These are phyloP conservation scores for Chrysosporium queenslandicum DNA, from an alignment of 2,329 filamentous ascomycete genomes.

Conservation along the genomic window DNA sequence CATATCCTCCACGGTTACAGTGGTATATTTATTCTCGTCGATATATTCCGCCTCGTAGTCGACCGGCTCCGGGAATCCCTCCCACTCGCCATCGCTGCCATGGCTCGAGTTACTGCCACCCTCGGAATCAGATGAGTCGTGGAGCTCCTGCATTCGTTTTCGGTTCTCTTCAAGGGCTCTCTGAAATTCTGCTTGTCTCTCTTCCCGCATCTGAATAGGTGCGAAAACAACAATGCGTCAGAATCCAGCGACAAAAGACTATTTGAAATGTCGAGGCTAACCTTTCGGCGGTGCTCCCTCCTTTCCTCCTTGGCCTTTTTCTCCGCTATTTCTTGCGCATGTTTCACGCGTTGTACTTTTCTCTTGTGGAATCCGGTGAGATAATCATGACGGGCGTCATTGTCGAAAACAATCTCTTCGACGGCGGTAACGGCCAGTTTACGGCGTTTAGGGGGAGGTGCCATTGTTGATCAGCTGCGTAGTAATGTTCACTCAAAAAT, in stretches of 20 bases:
- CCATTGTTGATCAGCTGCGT: constrained; percentile 33
- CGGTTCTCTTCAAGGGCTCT: constrained; percentile 71
- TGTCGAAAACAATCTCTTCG: constrained; percentile 80
- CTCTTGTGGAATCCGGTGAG: constrained; percentile 95
- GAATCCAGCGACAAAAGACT: neutral
- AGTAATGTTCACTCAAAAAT: neutral
- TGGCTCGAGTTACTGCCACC: constrained; percentile 15
- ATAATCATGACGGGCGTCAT: constrained; percentile 68
- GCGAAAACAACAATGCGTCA: neutral
- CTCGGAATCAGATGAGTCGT: constrained; percentile 28
- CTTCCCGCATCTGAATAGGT: constrained; percentile 62
- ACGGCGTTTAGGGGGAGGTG: constrained; percentile 51
- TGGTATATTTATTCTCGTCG: constrained; percentile 92
- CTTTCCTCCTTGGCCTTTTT: constrained; percentile 70
- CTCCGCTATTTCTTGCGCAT: constrained; percentile 70
- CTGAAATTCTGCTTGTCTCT: constrained; percentile 70
- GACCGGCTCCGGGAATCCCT: constrained; percentile 52
- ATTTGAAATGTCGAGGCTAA: constrained; percentile 29
- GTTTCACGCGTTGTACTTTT: constrained; percentile 73
- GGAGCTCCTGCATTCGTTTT: constrained; percentile 54
- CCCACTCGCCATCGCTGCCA: constrained; percentile 52
- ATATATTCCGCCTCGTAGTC: constrained; percentile 89
- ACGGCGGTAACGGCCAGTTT: constrained; percentile 39
- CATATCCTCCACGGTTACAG: constrained; percentile 85
- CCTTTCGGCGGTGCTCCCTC: constrained; percentile 64